Base-by-base conservation (phyloP, 2,329 filamentous ascomycete species). In the Onygena corvina region DNA sequence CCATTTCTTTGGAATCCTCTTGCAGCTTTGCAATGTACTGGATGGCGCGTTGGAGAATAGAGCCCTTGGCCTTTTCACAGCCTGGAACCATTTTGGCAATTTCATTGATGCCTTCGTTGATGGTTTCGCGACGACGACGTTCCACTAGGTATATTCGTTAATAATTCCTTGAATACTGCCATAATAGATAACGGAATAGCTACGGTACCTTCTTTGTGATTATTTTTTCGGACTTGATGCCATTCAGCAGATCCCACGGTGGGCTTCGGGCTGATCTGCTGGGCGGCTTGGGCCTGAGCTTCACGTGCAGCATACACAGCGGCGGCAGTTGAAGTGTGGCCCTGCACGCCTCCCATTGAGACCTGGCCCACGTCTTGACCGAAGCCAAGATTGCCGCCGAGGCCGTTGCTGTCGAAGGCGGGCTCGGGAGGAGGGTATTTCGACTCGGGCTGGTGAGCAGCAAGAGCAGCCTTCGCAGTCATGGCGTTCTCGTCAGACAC, bases 41-140 rank as follows among this genome's bases (percentile, higher is more conserved):
- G 7, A 95, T 90, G 0, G 92, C 88, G 29, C 90, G 86, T 63
- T 93, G 86, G 31, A 98, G 73, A 56, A 98, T 96, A 2, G 88
- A 93, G 0, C 92, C 92, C 69, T 98, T 98, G 73, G 98, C 96
- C 75, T 96, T 98, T 69, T 98, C 92, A 61, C 90, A 95, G 11
- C 88, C 88, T 0, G 92, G 92, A 0, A 98, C 92, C 57, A 98
- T 94, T 71, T 95, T 96, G 57, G 90, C 86, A 25, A 98, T 79
- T 67, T 96, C 92, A 62, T 95, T 96, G 59, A 98, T 98, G 46
- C 92, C 92, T 68, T 98, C 92, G 57, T 98, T 98, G 65, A 98
- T 98, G 0, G 92, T 95, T 69, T 98, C 92, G 55, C 92, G 86
- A 38, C 92, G 87, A 52, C 92, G 86, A 53, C 92, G 87, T 70